Percentiles rank a stretch among this genome's conserved stretches.
These are phyloP conservation scores for Kluyveromyces sp. DNA, from an alignment of 1,139 yeast genomes.

Conservation along the genomic window DNA sequence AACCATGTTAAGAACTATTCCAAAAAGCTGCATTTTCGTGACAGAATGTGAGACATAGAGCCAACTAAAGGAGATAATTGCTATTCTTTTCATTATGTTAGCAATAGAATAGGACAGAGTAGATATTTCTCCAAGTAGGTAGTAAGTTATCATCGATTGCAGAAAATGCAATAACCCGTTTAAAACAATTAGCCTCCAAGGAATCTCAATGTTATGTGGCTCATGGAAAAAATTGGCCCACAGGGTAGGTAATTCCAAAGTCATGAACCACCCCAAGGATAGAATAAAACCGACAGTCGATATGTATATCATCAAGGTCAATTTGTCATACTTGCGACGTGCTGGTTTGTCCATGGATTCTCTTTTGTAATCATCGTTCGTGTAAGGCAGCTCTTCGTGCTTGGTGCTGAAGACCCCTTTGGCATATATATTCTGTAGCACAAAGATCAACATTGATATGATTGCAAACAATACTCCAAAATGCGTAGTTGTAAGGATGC, in stretches of 20 bases:
- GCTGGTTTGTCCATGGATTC: conserved; percentile 4
- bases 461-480: conserved; percentile 74
- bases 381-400: conserved; percentile 18
- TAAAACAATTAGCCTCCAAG: conserved; percentile 34
- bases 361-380: conserved; percentile 10
- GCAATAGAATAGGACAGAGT: conserved; percentile 94
- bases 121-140: conserved; percentile 79
- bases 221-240: conserved; percentile 15
- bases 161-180: conserved; percentile 79
- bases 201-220: conserved; percentile 23
- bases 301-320: conserved; percentile 81
- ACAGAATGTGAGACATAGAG: conserved; percentile 20
- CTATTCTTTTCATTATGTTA: conserved; percentile 79
- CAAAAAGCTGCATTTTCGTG: conserved; percentile 22
- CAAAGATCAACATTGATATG: conserved; percentile 77
- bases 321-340: conserved; percentile 54
- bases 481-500: conserved; percentile 37
- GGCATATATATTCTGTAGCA: conserved; percentile 86
- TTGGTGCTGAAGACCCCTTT: conserved; percentile 69
- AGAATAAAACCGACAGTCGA: conserved; percentile 71
- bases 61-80: conserved; percentile 70
- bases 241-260: conserved; percentile 48
- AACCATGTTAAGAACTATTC: conserved; percentile 23
- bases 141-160: conserved; percentile 86
- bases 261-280: conserved; percentile 74